Conservation (phyloP, 306 rosid species). For the Mimosa pudica region DNA sequence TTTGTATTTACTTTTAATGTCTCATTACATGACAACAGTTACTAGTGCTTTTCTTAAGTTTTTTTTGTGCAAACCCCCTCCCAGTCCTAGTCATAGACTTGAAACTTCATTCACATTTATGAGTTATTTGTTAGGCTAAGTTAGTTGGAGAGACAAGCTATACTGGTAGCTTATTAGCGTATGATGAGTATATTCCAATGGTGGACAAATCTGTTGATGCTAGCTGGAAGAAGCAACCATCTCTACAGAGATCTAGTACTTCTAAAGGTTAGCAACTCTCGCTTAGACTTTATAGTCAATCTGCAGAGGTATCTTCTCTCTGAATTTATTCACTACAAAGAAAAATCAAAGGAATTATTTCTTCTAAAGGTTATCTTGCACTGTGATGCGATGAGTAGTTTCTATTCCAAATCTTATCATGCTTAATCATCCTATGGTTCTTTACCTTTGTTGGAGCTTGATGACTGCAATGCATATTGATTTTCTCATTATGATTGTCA, state of each 20-base stretch:
- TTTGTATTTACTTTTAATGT: conserved; percentile 15
- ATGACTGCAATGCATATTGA: neutral
- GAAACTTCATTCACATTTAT: conserved; percentile 23
- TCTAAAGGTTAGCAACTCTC: conserved; percentile 59
- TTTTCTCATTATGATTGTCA: neutral
- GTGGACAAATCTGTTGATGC: conserved; percentile 97
- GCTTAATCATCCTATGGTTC: neutral
- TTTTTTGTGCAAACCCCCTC: conserved; percentile 8
- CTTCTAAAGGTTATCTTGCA: conserved; percentile 1
- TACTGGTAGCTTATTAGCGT: conserved; percentile 66
- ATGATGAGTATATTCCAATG: conserved; percentile 94
- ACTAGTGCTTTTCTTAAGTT: conserved; percentile 13
- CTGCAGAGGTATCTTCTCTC: neutral
- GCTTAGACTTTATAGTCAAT: neutral
- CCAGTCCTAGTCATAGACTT: neutral
- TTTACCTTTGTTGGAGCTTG: conserved; percentile 1
- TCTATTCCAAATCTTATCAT: conserved; percentile 21
- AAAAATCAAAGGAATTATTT: neutral
- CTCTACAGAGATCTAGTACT: conserved; percentile 54
- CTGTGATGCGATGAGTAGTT: neutral
- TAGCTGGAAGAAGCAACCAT: conserved; percentile 70
- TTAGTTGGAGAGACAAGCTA: conserved; percentile 68
- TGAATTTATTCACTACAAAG: conserved; percentile 23
- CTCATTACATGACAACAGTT: conserved; percentile 20
- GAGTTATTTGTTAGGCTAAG: conserved; percentile 58